Evolutionary conservation across 805 yeast genomes (phyloP), one percentile per base, ranked within the genome.

Genomic region (Saccharomyces mikatae): DNA sequence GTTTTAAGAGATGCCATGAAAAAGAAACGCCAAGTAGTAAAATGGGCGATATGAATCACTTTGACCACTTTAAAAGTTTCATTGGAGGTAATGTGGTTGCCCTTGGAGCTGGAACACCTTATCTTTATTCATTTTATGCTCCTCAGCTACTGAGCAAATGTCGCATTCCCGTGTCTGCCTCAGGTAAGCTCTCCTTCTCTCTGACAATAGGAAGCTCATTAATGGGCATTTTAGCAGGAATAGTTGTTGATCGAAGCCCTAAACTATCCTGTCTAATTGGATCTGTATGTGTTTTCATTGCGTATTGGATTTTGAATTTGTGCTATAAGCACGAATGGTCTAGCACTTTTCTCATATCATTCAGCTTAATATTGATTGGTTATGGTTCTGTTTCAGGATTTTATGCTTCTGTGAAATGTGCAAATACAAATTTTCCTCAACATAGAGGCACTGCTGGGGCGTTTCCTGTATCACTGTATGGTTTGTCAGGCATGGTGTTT

Each of bases 81-180:
- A 50, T 69, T 10, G 73, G 72, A 2, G 63, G 71, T 22, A 66
- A 66, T 48, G 62, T 84, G 17, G 83, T 83, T 8, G 78, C 87
- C 0, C 62, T 86, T 49, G 89, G 86, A 0, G 78, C 89, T 2
- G 92, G 94, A 2, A 86, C 90, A 2, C 87, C 89, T 0, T 87
- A 87, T 61, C 71, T 85, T 13, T 87, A 82, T 65, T 87, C 91
- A 0, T 80, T 82, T n/a, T 87, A 81, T 64, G 83, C 89, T 1
- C 91, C 92, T 1, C 90, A 86, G 64, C 71, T 87, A 58, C 76
- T 84, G 28, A 71, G 74, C 27, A 71, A 76, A 59, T 80, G 86
- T 26, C 77, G 81, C 0, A 73, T 86, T 28, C 77, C 84, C 0
- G 78, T 86, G 0, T 72, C 81, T 0, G 81, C 80, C 57, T 80